Percentiles rank a stretch among this genome's conserved stretches.
Evolutionary conservation across 192 early-diverging fungal genomes (phyloP).

Genomic region (Kickxella alabastrina): DNA sequence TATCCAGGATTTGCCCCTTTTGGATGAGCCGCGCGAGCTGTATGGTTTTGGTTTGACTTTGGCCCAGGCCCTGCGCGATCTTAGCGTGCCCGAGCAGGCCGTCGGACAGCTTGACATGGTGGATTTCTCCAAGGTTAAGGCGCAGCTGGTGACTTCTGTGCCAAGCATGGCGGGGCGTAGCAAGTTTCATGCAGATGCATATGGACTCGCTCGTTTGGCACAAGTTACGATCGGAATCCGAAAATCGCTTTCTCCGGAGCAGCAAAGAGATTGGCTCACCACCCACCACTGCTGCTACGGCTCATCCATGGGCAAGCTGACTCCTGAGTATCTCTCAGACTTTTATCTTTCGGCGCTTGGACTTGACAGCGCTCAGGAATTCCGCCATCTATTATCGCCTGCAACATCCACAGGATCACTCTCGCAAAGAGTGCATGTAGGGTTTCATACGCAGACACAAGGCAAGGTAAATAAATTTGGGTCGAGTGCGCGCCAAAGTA

Average conservation of each 20-base stretch:
- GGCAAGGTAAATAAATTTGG: constrained; percentile 16
- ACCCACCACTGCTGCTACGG: constrained; percentile 32
- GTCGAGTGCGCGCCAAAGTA: not conserved
- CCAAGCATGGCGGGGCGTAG: constrained; percentile 35
- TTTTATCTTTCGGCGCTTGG: constrained; percentile 22
- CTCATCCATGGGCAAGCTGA: constrained; percentile 33
- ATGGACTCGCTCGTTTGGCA: constrained; percentile 52
- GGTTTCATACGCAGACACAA: constrained; percentile 33
- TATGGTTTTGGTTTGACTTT: constrained; percentile 53
- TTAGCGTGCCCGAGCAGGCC: constrained; percentile 53
- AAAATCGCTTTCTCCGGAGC: not conserved
- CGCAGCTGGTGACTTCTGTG: constrained; percentile 55
- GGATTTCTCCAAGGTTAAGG: constrained; percentile 55
- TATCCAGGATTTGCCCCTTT: constrained; percentile 61
- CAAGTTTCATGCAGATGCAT: constrained; percentile 23
- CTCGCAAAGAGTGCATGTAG: constrained; percentile 25
- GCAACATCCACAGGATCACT: no score
- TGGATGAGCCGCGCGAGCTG: not conserved
- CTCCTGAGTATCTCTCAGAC: constrained; percentile 3
- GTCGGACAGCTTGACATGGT: constrained; percentile 34
- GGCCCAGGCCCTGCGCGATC: constrained; percentile 40
- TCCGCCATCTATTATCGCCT: no score
- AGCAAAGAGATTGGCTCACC: not conserved
- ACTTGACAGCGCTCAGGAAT: no score
- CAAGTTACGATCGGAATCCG: constrained; percentile 27